A percentile compares a stretch with the other conserved stretches of the same genome.
Conservation (phyloP, 352 stramenopile genomes). For the Phytophthora syringae region DNA sequence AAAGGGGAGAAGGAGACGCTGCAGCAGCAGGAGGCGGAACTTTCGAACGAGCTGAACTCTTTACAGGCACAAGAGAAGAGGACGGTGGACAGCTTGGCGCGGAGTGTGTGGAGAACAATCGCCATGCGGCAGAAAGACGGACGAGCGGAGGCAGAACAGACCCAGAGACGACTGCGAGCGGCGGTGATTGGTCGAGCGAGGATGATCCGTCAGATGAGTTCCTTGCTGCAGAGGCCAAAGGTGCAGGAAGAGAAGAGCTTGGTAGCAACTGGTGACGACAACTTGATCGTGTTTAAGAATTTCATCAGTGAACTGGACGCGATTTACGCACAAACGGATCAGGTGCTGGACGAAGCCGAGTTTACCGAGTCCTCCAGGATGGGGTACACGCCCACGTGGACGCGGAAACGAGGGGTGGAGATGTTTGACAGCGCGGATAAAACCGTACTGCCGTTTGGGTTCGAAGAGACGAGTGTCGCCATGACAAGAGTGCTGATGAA, state of each 20-base stretch:
- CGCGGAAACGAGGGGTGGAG: conserved; percentile 3
- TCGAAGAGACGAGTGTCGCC: conserved; percentile 13
- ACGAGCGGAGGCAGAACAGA: conserved; percentile 13
- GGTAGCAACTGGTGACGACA: background rate
- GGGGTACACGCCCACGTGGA: conserved; percentile 1
- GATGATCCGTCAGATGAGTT: conserved; percentile 23
- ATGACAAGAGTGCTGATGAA: conserved; percentile 25
- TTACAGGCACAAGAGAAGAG: background rate
- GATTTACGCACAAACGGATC: conserved; percentile 24
- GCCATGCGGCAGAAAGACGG: conserved; percentile 20
- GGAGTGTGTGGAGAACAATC: conserved; percentile 16
- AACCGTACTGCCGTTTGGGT: conserved; percentile 18
- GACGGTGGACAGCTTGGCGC: background rate
- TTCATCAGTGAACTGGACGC: conserved; percentile 18
- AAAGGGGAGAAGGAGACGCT: conserved; percentile 22
- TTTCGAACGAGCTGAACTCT: conserved; percentile 2
- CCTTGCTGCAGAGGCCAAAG: background rate
- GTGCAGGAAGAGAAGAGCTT: background rate
- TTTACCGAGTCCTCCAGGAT: conserved; percentile 1
- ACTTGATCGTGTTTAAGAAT: conserved; percentile 20
- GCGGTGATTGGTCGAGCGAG: conserved; percentile 12
- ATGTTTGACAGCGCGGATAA: conserved; percentile 11
- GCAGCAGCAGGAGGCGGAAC: conserved; percentile 1
- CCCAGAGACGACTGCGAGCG: conserved; percentile 9
- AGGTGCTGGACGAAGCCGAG: conserved; percentile 9